These are phyloP conservation scores for Sphenostylis stenocarpa DNA, from an alignment of 306 rosid genomes.

Conservation along the genomic window DNA sequence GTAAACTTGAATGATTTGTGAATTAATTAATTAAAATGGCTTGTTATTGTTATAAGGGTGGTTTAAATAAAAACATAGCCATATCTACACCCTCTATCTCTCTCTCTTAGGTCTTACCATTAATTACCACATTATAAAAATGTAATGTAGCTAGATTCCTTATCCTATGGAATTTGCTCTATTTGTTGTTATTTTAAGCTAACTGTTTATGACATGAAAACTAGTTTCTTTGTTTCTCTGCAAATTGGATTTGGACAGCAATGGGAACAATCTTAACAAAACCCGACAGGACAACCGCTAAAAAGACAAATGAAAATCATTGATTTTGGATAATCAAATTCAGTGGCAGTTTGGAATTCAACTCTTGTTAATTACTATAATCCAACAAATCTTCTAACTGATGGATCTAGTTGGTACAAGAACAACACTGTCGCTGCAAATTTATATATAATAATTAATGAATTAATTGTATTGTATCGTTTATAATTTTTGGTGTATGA, in stretches of 20 bases:
- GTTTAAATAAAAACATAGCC: background rate
- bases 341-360: background rate
- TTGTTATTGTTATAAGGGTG: background rate
- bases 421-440: background rate
- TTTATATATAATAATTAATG: too few relatives aligned
- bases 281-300: background rate
- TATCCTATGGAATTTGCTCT: background rate
- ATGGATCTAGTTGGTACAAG: background rate
- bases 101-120: background rate
- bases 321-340: background rate
- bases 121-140: background rate
- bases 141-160: background rate
- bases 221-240: background rate
- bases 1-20: background rate
- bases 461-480: too few relatives aligned
- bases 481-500: too few relatives aligned
- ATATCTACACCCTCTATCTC: background rate
- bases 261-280: background rate
- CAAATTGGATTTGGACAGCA: background rate
- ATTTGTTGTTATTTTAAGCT: background rate
- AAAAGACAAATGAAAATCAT: constrained; percentile 7
- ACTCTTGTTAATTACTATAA: background rate
- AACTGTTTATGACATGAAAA: background rate
- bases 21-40: background rate
- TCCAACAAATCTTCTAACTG: background rate